A percentile compares a stretch with the other conserved stretches of the same genome.
phyloP scores from a whole-genome alignment of 306 rosid species.

The Hippophae rhamnoides region DNA sequence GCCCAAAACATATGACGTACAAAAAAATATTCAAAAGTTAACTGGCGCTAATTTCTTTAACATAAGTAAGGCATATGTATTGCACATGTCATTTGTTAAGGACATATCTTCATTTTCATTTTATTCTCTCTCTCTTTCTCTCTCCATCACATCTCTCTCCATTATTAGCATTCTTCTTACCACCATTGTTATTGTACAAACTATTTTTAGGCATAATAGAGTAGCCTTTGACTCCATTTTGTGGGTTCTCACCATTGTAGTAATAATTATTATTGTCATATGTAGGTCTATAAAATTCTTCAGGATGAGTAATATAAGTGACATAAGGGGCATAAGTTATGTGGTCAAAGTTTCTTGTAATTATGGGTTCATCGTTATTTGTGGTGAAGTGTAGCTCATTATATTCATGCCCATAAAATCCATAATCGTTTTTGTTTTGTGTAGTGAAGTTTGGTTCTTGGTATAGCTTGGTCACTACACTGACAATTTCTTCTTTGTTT shows the following conservation, averaged over 20 bases:
- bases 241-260: conserved; percentile 7
- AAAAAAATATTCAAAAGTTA: too few species aligned
- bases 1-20: too few species aligned
- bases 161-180: conserved; percentile 1
- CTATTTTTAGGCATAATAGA: neutral
- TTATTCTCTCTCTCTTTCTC: too few species aligned
- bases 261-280: conserved; percentile 17
- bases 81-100: too few species aligned
- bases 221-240: conserved; percentile 6
- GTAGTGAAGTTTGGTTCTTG: conserved; percentile 53
- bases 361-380: conserved; percentile 16
- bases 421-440: conserved; percentile 55
- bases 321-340: conserved; percentile 14
- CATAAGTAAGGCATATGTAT: too few species aligned
- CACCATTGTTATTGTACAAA: conserved; percentile 12
- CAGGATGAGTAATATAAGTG: conserved; percentile 13
- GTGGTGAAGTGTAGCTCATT: conserved; percentile 33
- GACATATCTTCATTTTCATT: too few species aligned
- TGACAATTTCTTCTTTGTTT: conserved; percentile 17
- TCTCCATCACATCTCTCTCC: conserved; percentile 17
- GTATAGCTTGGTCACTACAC: conserved; percentile 13
- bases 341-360: conserved; percentile 17
- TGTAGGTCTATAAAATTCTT: neutral
- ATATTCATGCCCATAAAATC: conserved; percentile 76
- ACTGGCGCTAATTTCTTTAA: too few species aligned